A percentile compares a stretch with the other conserved stretches of the same genome.
phyloP scores from a whole-genome alignment of 2,329 filamentous ascomycete genomes.

The Colletotrichum sp. region DNA sequence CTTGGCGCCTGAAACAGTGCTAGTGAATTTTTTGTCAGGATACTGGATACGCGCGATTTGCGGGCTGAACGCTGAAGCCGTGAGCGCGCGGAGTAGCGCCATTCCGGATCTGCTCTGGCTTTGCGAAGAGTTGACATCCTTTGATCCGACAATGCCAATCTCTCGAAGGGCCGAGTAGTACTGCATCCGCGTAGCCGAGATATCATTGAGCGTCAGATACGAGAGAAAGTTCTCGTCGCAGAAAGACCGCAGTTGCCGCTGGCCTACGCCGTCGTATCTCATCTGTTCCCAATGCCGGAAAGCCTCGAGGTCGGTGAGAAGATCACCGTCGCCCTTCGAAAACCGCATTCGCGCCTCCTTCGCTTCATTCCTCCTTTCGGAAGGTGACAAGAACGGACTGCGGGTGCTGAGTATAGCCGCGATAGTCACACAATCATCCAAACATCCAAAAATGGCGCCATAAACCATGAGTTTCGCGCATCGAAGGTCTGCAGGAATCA shows the following conservation, averaged over 20 bases:
- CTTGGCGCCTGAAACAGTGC: slow-evolving; percentile 85
- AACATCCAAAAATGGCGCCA: slow-evolving; percentile 89
- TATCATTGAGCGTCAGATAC: slow-evolving; percentile 83
- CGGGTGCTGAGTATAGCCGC: slow-evolving; percentile 90
- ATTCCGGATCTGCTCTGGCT: slow-evolving; percentile 35
- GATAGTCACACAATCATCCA: slow-evolving; percentile 87
- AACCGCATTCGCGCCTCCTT: slow-evolving; percentile 79
- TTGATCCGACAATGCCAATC: slow-evolving; percentile 73
- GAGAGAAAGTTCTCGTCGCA: slow-evolving; percentile 88
- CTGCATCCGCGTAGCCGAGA: slow-evolving; percentile 83
- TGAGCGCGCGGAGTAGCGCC: slow-evolving; percentile 69
- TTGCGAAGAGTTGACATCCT: slow-evolving; percentile 19
- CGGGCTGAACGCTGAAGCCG: slow-evolving; percentile 78
- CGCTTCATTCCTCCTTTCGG: slow-evolving; percentile 82
- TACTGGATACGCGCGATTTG: slow-evolving; percentile 93
- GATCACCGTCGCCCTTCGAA: slow-evolving; percentile 79
- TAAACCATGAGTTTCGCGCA: slow-evolving; percentile 96
- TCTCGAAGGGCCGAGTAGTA: slow-evolving; percentile 87
- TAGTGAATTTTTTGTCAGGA: slow-evolving; percentile 93
- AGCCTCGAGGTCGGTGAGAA: slow-evolving; percentile 85
- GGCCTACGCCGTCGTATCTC: slow-evolving; percentile 60
- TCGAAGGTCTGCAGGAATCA: slow-evolving; percentile 91
- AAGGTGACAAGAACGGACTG: slow-evolving; percentile 85
- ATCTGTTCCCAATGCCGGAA: slow-evolving; percentile 83
- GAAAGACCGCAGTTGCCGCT: slow-evolving; percentile 73